Percentiles rank a stretch among this genome's conserved stretches.
These are phyloP conservation scores for Aspergillus unguis DNA, from an alignment of 2,329 filamentous ascomycete genomes.

Conservation along the genomic window DNA sequence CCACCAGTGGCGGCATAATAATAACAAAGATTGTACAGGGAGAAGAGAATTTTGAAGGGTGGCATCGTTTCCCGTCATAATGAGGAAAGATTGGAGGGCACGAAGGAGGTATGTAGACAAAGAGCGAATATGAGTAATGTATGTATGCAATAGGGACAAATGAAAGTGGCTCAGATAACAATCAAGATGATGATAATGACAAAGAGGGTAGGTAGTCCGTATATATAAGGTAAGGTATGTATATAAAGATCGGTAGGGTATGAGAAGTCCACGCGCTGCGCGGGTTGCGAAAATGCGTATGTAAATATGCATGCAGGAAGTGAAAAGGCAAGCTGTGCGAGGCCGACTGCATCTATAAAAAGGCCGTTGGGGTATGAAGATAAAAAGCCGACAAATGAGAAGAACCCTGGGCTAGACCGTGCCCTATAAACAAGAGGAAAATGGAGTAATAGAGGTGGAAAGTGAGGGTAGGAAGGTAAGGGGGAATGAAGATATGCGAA, in stretches of 20 bases:
- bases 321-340: constrained; percentile 28
- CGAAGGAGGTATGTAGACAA: constrained; percentile 22
- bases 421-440: constrained; percentile 22
- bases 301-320: constrained; percentile 22
- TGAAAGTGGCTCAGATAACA: constrained; percentile 13
- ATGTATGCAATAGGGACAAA: constrained; percentile 10
- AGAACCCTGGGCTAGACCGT: constrained; percentile 21
- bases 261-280: constrained; percentile 28
- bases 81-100: constrained; percentile 9
- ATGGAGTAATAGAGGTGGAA: constrained; percentile 9
- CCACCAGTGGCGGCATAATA: constrained; percentile 18
- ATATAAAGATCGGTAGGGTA: constrained; percentile 11
- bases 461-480: constrained; percentile 16
- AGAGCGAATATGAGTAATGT: constrained; percentile 11
- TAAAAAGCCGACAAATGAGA: constrained; percentile 25
- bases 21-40: constrained; percentile 20
- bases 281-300: constrained; percentile 22
- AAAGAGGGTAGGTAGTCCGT: neutral
- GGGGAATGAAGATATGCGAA: constrained; percentile 20
- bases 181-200: too few species aligned
- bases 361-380: constrained; percentile 41
- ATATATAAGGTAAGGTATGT: constrained; percentile 1
- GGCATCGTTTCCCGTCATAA: constrained; percentile 9
- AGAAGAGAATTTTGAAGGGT: constrained; percentile 12
- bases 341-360: constrained; percentile 37